Percentiles rank a stretch among this genome's conserved stretches.
Evolutionary conservation across 2,329 filamentous ascomycete species (phyloP).

Genomic region (Diaporthe sp.): DNA sequence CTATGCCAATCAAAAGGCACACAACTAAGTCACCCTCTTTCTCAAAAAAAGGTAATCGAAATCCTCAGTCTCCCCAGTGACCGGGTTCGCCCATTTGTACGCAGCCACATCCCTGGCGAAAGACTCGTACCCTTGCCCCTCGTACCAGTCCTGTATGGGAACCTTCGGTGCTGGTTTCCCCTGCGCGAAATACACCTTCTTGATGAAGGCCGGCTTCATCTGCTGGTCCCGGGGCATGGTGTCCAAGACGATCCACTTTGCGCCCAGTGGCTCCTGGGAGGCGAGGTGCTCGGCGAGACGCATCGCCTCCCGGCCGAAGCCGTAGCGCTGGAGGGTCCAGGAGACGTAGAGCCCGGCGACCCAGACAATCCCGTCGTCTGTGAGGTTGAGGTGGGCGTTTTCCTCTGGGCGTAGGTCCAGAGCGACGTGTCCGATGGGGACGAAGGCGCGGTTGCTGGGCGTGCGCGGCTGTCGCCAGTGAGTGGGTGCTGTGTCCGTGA

Average conservation of each 20-base stretch:
- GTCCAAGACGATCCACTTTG: slow-evolving; percentile 36
- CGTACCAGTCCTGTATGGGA: slow-evolving; percentile 39
- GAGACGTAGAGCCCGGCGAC: slow-evolving; percentile 59
- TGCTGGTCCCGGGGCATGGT: slow-evolving; percentile 40
- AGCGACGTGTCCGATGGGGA: slow-evolving; percentile 58
- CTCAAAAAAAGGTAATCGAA: slow-evolving; percentile 38
- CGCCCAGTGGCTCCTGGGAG: slow-evolving; percentile 1
- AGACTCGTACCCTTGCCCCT: slow-evolving; percentile 38
- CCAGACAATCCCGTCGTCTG: slow-evolving; percentile 50
- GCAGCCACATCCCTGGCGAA: slow-evolving; percentile 29
- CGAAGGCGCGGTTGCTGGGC: slow-evolving; percentile 51
- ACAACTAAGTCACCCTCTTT: slow-evolving; percentile 10
- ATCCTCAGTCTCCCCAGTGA: slow-evolving; percentile 39
- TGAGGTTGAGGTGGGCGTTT: slow-evolving; percentile 51
- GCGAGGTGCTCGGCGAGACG: slow-evolving; percentile 24
- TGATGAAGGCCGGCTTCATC: slow-evolving; percentile 26
- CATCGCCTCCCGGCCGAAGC: slow-evolving; percentile 40
- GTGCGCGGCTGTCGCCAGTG: slow-evolving; percentile 48
- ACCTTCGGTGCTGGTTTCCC: slow-evolving; percentile 25
- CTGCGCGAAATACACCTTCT: slow-evolving; percentile 31
- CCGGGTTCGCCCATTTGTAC: slow-evolving; percentile 34
- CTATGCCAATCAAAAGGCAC: no score
- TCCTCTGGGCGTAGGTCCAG: slow-evolving; percentile 52
- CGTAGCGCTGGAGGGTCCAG: slow-evolving; percentile 41
- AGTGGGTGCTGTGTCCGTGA: slow-evolving; percentile 53